Evolutionary conservation across 1,139 yeast species (phyloP).

Genomic region (Pneumocystis carinii): DNA sequence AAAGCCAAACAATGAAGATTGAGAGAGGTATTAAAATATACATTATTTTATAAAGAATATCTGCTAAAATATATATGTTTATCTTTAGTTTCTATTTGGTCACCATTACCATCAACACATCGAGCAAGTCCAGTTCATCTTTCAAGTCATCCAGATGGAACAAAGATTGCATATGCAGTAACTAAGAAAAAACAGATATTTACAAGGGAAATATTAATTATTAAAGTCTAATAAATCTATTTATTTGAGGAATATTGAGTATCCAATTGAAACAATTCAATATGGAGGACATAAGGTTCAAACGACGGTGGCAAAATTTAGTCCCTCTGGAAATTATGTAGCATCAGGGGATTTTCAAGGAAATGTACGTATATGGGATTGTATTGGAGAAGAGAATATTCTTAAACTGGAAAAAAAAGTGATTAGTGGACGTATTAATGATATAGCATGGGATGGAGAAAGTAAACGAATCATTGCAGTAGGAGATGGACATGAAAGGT

Average conservation of each 20-base stretch:
- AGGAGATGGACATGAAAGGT: conserved; percentile 78
- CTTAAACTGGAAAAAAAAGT: conserved; percentile 66
- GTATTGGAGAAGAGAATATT: conserved; percentile 40
- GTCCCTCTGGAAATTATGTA: conserved; percentile 78
- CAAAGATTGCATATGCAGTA: conserved; percentile 58
- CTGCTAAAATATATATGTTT: background rate
- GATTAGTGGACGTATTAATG: conserved; percentile 67
- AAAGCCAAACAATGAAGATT: background rate
- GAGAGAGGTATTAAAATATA: background rate
- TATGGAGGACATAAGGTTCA: conserved; percentile 55
- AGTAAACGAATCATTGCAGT: conserved; percentile 76
- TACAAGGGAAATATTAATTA: background rate
- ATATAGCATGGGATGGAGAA: conserved; percentile 89
- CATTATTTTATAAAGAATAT: background rate
- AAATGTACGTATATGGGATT: conserved; percentile 77
- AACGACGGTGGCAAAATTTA: conserved; percentile 70
- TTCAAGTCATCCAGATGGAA: conserved; percentile 52
- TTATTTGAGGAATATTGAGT: conserved; percentile 48
- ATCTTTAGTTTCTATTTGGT: conserved; percentile 24
- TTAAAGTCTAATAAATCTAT: conserved; percentile 57
- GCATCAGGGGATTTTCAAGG: conserved; percentile 82
- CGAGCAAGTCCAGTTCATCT: conserved; percentile 59
- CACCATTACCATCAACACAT: conserved; percentile 66
- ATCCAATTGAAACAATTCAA: conserved; percentile 39
- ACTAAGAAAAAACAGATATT: background rate